phyloP scores from a whole-genome alignment of 2,329 filamentous ascomycete genomes.

The Clarireedia monteithiana region DNA sequence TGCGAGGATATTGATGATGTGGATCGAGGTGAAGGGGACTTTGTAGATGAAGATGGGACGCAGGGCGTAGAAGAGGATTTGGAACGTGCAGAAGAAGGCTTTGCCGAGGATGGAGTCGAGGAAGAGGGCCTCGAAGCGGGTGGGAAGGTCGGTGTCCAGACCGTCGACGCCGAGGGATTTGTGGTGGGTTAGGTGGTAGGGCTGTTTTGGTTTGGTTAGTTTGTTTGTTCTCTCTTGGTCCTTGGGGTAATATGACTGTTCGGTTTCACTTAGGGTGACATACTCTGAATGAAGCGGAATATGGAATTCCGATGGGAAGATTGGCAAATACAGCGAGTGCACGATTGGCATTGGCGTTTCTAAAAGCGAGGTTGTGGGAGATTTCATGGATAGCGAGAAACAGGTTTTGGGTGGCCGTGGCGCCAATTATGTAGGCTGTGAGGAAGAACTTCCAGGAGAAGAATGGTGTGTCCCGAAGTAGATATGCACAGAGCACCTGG shows the following conservation, averaged over 20 bases:
- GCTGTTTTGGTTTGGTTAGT: constrained; percentile 39
- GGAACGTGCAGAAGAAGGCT: constrained; percentile 98
- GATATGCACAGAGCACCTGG: constrained; percentile 70
- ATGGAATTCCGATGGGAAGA: constrained; percentile 89
- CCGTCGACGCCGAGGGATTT: constrained; percentile 96
- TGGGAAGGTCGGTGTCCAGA: constrained; percentile 92
- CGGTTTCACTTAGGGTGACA: constrained; percentile 20
- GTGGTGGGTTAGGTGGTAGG: constrained; percentile 97
- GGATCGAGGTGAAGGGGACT: constrained; percentile 78
- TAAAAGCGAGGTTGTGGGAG: constrained; percentile 93
- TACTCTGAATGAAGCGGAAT: constrained; percentile 90
- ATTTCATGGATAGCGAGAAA: constrained; percentile 99
- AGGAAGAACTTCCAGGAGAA: constrained; percentile 79
- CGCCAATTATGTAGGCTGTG: constrained; percentile 84
- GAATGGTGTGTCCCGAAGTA: constrained; percentile 69
- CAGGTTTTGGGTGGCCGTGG: constrained; percentile 95
- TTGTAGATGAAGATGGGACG: constrained; percentile 92
- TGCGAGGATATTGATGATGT: constrained; percentile 69
- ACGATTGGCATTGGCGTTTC: constrained; percentile 69
- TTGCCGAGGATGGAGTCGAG: constrained; percentile 94
- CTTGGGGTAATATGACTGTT: no score
- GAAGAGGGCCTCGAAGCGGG: constrained; percentile 81
- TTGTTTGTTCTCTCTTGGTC: background rate
- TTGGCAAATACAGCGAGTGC: constrained; percentile 90
- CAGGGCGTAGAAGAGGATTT: constrained; percentile 97